Base-by-base conservation (phyloP, 2,329 filamentous ascomycete genomes). In the Fusarium mundagurra region DNA sequence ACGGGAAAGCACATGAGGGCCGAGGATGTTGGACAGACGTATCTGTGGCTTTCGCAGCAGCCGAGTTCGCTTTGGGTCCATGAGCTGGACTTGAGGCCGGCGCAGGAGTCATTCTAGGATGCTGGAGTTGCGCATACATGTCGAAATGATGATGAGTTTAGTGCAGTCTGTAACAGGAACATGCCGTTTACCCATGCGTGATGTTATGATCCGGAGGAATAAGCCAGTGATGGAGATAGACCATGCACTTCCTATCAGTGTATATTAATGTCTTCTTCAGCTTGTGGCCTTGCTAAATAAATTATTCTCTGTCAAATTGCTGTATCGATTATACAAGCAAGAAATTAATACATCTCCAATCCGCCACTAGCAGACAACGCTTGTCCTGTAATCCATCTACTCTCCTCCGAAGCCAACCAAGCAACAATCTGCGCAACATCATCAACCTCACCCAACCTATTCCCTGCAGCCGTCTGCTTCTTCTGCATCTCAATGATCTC, bases 371-470 rank as follows among this genome's bases (percentile, higher is more conserved):
- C 88, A 71, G 85, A 86, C 27, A 92, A 84, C 1, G 85, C 84
- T 79, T 91, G 89, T 20, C 89, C 90, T 5, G 85, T 86, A 16
- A 88, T 80, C 87, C 87, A 88, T 20, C 82, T 71, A 36, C 83
- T 84, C 55, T 86, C 84, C 67, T 85, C 83, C 9, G 86, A 84
- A 22, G 87, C 87, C 65, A 92, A 76, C 82, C 85, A 90, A 4
- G 83, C 86, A 27, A 91, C 89, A 57, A 91, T 83, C 66, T 86
- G 84, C 4, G 88, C 87, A 57, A 92, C 82, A 77, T 91, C 89
- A 47, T 88, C 84, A 8, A 84, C 75, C 18, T 80, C 87, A 0
- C 88, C 90, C 6, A 89, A 68, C 14, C 89, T 80, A 45, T 87
- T 83, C 70, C 87, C 81, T 1, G 90, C 82, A 0, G 88, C 85